Evolutionary conservation across 305 asterid genomes (phyloP), one percentile per base, ranked within the genome.

Genomic region (Lippia alba): DNA sequence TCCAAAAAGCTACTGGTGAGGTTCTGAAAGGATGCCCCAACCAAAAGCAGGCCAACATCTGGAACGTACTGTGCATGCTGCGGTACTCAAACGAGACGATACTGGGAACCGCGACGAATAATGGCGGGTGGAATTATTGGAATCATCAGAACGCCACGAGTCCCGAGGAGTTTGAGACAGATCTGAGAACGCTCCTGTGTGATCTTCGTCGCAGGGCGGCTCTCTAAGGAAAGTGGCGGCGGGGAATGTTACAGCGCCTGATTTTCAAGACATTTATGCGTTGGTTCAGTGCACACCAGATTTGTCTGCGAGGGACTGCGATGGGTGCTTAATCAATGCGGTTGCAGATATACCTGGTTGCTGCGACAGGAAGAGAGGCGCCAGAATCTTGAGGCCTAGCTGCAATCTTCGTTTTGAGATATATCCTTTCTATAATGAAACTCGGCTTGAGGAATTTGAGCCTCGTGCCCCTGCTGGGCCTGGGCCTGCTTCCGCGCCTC

Each of bases 341-440:
- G 56, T 46, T 6, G 2, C 4, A 12, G 67, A 64, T 16, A 48
- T 64, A 9, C 56, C 65, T 9, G 33, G 11, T 1, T 8, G 15
- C 2, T 56, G 10, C 24, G 41, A 71, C 15, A 58, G 11, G 40
- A n/a, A 14, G 3, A 60, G 60, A 12, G 72, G 77, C 14, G 67
- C 54, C 20, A 64, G 67, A 53, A 61, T 64, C 15, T 71, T 56
- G 15, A 64, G 72, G 7, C 83, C 82, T 3, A 80, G 83, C 71
- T 83, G 85, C 60, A 55, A 6, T 60, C 49, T 82, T 18, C 82
- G 81, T 1, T 79, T 39, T 19, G 81, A 79, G 57, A 45, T 0
- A 0, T 10, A 39, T 15, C 70, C 64, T 0, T 82, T 82, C 56
- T 67, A 56, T n/a, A 71, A 79, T 64, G 54, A 12, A 15, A 73